Conservation (phyloP, 1,284 basidiomycete genomes). For the Boletus semigastroideus region DNA sequence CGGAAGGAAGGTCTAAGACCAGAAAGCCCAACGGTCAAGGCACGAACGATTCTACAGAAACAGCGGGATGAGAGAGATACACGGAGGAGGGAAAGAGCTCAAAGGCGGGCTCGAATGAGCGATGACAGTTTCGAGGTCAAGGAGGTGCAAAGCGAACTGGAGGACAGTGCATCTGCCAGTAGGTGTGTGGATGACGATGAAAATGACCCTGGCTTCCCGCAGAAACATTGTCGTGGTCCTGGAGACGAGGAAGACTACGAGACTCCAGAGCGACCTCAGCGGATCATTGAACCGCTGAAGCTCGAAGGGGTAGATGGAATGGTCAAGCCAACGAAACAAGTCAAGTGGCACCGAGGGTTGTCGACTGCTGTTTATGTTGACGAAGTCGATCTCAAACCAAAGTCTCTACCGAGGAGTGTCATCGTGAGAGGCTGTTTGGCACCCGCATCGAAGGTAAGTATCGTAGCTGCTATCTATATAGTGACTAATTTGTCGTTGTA, state of each 20-base stretch:
- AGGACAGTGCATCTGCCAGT: conserved; percentile 19
- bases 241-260: conserved; percentile 84
- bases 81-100: conserved; percentile 64
- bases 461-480: background rate
- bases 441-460: conserved; percentile 59
- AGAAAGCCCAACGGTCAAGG: conserved; percentile 75
- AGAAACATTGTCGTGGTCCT: conserved; percentile 58
- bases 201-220: conserved; percentile 32
- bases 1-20: conserved; percentile 70
- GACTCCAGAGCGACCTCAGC: conserved; percentile 52
- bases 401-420: conserved; percentile 42
- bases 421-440: conserved; percentile 66
- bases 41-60: conserved; percentile 68
- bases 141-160: conserved; percentile 27
- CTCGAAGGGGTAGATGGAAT: conserved; percentile 39
- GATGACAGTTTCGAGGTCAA: conserved; percentile 37
- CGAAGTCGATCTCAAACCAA: conserved; percentile 52
- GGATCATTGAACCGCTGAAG: conserved; percentile 36
- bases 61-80: conserved; percentile 66
- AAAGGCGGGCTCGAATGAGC: conserved; percentile 54
- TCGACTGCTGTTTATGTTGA: conserved; percentile 60
- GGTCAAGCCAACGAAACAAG: conserved; percentile 48
- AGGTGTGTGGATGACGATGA: conserved; percentile 35
- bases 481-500: conserved; percentile 30
- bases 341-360: conserved; percentile 80